Evolutionary conservation across 352 stramenopile genomes (phyloP), one percentile per base, ranked within the genome.

Genomic region (Phytophthora pisi): DNA sequence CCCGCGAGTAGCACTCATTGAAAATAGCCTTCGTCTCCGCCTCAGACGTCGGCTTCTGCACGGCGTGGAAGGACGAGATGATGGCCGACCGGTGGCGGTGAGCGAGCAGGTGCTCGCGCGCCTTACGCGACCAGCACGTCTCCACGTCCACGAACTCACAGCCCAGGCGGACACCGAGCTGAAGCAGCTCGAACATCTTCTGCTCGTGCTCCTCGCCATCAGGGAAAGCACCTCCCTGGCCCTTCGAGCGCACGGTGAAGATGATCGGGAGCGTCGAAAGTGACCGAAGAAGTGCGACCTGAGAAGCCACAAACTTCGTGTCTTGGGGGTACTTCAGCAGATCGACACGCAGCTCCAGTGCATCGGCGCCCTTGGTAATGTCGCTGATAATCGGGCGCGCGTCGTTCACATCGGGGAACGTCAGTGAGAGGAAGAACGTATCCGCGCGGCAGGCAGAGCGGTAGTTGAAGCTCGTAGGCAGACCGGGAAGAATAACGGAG

Each of bases 141-240:
- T 99, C 97, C 43, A 99, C 88, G 75, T 99, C 97, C 40, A 99
- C 80, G 55, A 98, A 96, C 73, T 99, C 97, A 46, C 96, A 97
- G 13, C 95, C 97, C 54, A 93, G 86, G 3, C 95, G 89, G 58
- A 99, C 77, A 45, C 96, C 96, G 30, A 98, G 78, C 8, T 90
- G 74, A 15, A 99, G 81, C 51, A 99, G 70, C 31, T 95, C 73
- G 64, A 93, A 90, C 74, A 95, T 90, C 50, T 91, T 91, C 61
- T 86, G 84, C 64, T 93, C 80, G 49, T 94, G 64, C 54, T 97
- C 92, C 4, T 70, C 66, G 52, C 93, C 90, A 75, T 98, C 90
- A 3, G 93, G 93, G 79, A 98, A 99, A 16, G 84, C 94, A 54
- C 97, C 97, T 38, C 96, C 97, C 79, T 99, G 97, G 62, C 87